These are phyloP conservation scores for Kwoniella mangroviensis DNA, from an alignment of 768 basidiomycete species.

Conservation along the genomic window DNA sequence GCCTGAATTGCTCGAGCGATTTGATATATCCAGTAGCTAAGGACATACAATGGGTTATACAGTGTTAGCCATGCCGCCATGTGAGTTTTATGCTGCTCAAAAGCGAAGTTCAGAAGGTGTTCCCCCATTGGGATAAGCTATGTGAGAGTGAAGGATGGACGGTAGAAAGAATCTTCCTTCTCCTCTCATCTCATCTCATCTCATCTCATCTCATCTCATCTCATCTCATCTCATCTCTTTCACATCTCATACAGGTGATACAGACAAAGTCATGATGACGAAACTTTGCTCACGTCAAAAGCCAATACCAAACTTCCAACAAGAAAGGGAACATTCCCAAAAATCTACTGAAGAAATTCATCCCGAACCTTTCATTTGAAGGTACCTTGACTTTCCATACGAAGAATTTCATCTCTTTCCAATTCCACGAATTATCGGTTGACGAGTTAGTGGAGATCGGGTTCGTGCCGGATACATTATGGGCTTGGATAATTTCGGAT, in stretches of 20 bases:
- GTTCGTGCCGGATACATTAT: conserved; percentile 10
- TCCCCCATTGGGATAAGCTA: too few species aligned
- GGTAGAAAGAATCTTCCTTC: not conserved
- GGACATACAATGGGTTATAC: not conserved
- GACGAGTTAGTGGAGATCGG: conserved; percentile 2
- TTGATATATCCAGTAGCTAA: conserved; percentile 50
- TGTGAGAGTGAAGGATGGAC: not conserved
- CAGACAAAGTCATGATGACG: not conserved
- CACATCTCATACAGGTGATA: not conserved
- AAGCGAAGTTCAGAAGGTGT: too few species aligned
- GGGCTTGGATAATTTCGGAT: conserved; percentile 37
- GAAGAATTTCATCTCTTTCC: conserved; percentile 32
- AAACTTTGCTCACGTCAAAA: conserved; percentile 41
- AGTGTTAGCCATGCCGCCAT: not conserved
- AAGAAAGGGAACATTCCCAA: conserved; percentile 50
- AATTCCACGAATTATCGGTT: conserved; percentile 16
- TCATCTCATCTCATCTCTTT: too few species aligned
- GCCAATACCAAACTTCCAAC: conserved; percentile 53
- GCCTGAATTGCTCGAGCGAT: conserved; percentile 47
- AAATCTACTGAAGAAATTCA: conserved; percentile 37
- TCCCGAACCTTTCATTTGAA: conserved; percentile 39
- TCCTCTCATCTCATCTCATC: too few species aligned
- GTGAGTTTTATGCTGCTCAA: too few species aligned
- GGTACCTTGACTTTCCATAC: conserved; percentile 38
- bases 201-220: not conserved